Evolutionary conservation across 805 yeast species (phyloP).

Genomic region (Candida awuae): DNA sequence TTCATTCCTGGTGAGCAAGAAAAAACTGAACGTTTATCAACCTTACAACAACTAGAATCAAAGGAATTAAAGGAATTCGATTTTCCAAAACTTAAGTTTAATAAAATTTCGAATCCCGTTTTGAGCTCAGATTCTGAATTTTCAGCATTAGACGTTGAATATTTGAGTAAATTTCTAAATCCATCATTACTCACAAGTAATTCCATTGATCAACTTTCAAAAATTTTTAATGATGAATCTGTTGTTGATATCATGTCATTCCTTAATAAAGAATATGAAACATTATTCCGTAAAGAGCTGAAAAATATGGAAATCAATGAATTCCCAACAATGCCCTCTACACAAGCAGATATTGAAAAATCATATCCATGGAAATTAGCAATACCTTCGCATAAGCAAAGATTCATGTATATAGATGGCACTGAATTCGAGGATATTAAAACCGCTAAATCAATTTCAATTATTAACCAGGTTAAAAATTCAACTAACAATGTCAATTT

Average conservation of each 20-base stretch:
- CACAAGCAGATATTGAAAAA: conserved; percentile 39
- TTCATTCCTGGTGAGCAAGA: conserved; percentile 77
- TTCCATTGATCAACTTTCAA: conserved; percentile 37
- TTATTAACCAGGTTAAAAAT: conserved; percentile 18
- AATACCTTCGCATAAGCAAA: conserved; percentile 87
- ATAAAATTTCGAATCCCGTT: conserved; percentile 19
- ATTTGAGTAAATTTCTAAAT: conserved; percentile 49
- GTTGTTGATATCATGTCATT: conserved; percentile 59
- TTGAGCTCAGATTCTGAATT: conserved; percentile 21
- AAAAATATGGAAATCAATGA: conserved; percentile 54
- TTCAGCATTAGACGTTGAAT: conserved; percentile 36
- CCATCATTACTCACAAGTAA: conserved; percentile 37
- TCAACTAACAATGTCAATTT: conserved; percentile 54
- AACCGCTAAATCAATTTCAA: conserved; percentile 28
- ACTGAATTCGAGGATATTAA: conserved; percentile 29
- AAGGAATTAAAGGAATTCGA: conserved; percentile 72
- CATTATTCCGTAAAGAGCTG: conserved; percentile 37
- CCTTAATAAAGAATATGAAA: conserved; percentile 49
- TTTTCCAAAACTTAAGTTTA: conserved; percentile 54
- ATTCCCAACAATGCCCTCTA: conserved; percentile 44
- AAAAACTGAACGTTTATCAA: conserved; percentile 61
- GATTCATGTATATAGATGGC: conserved; percentile 79
- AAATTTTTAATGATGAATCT: conserved; percentile 57
- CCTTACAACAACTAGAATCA: conserved; percentile 72
- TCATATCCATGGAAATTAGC: conserved; percentile 80